phyloP scores from a whole-genome alignment of 805 yeast species.

The Candida lessepsii region DNA sequence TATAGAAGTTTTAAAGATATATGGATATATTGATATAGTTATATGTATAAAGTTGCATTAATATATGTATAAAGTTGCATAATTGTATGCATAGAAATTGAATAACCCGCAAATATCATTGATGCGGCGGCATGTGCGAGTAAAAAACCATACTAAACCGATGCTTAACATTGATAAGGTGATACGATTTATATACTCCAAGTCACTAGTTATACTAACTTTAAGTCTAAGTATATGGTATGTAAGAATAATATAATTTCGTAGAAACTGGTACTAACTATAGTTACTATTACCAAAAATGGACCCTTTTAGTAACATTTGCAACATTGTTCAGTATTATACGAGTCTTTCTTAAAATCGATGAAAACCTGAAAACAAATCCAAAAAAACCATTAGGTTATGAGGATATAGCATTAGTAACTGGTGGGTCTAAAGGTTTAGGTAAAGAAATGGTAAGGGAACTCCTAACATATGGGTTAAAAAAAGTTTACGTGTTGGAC shows the following conservation, averaged over 20 bases:
- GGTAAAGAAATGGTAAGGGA: constrained; percentile 40
- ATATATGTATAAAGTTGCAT: no score
- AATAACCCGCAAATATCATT: no score
- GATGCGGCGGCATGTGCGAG: no score
- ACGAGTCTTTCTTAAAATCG: constrained; percentile 1
- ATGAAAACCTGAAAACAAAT: constrained; percentile 1
- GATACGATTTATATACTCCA: neutral
- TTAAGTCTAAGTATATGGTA: neutral
- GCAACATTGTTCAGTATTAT: neutral
- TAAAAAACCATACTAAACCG: neutral
- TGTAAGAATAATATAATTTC: no score
- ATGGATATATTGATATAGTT: no score
- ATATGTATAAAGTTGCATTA: no score
- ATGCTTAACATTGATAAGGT: constrained; percentile 4
- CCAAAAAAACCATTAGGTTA: neutral
- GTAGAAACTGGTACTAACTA: no score
- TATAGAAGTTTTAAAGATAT: neutral
- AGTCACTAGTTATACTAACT: neutral
- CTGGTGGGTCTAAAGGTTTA: constrained; percentile 55
- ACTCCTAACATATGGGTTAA: constrained; percentile 20
- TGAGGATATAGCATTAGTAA: constrained; percentile 35
- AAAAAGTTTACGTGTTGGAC: constrained; percentile 17
- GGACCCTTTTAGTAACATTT: neutral
- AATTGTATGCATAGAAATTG: no score
- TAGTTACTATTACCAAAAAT: neutral